Percentiles rank a stretch among this genome's conserved stretches.
Evolutionary conservation across 495 filamentous ascomycete genomes (phyloP).

Genomic region (Neurospora sp.): DNA sequence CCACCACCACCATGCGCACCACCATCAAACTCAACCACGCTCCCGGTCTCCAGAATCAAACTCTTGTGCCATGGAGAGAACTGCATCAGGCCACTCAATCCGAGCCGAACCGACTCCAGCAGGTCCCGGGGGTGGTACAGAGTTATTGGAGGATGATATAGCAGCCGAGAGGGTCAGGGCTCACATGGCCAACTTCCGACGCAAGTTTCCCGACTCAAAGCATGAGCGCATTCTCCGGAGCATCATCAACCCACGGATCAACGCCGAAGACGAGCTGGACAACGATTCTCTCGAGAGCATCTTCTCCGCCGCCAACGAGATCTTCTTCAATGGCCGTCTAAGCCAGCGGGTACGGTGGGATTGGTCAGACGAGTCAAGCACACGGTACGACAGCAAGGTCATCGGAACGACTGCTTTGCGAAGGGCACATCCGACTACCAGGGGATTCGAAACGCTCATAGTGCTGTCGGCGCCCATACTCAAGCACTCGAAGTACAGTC

Average conservation of each 20-base stretch:
- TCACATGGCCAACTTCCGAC: conserved; percentile 30
- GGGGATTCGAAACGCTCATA: conserved; percentile 45
- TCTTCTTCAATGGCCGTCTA: conserved; percentile 44
- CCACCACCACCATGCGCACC: conserved; percentile 1
- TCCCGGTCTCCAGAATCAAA: conserved; percentile 2
- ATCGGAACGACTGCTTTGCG: conserved; percentile 47
- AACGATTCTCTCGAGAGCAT: conserved; percentile 38
- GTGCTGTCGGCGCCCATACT: conserved; percentile 43
- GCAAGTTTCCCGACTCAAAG: conserved; percentile 33
- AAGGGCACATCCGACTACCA: conserved; percentile 18
- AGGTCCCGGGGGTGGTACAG: conserved; percentile 12
- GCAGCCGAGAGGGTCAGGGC: conserved; percentile 30
- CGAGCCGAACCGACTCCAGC: conserved; percentile 14
- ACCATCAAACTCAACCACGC: conserved; percentile 1
- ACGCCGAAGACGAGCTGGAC: conserved; percentile 34
- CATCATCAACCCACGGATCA: conserved; percentile 35
- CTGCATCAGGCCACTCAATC: conserved; percentile 25
- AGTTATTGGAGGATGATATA: conserved; percentile 26
- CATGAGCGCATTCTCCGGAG: conserved; percentile 39
- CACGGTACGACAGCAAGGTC: conserved; percentile 29
- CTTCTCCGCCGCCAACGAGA: conserved; percentile 40
- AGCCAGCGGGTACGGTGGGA: conserved; percentile 42
- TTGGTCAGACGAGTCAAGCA: conserved; percentile 30
- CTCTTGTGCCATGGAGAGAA: conserved; percentile 18
- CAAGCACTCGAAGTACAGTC: conserved; percentile 32